phyloP scores from a whole-genome alignment of 352 stramenopile species.

The Halophytophthora batemanensis region DNA sequence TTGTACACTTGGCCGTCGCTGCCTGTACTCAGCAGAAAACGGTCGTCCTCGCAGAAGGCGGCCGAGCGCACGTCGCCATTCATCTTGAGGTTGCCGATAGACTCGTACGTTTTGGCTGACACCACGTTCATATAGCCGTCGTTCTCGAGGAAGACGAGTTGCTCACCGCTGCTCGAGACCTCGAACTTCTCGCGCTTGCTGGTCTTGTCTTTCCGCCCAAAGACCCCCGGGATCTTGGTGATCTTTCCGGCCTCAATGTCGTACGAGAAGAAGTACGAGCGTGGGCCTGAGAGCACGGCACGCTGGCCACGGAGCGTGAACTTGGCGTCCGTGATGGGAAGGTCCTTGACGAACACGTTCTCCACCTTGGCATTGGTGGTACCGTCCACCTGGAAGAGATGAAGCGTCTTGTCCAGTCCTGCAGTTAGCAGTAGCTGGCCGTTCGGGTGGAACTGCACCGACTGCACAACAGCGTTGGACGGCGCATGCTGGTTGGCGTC shows the following conservation, averaged over 20 bases:
- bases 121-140: conserved; percentile 95
- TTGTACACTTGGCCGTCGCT: conserved; percentile 96
- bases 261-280: conserved; percentile 97
- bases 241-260: conserved; percentile 92
- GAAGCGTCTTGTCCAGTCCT: conserved; percentile 91
- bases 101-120: conserved; percentile 91
- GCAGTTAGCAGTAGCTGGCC: conserved; percentile 86
- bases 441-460: conserved; percentile 89
- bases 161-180: conserved; percentile 84
- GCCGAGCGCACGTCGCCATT: conserved; percentile 91
- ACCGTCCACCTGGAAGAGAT: conserved; percentile 92
- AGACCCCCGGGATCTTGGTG: conserved; percentile 88
- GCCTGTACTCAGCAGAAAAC: conserved; percentile 92
- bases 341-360: conserved; percentile 87
- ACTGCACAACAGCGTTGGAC: conserved; percentile 82
- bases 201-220: conserved; percentile 84
- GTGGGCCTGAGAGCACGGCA: conserved; percentile 90
- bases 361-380: conserved; percentile 87
- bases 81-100: conserved; percentile 95
- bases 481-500: conserved; percentile 90
- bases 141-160: conserved; percentile 93
- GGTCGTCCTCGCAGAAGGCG: conserved; percentile 91
- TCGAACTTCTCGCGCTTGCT: conserved; percentile 88
- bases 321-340: conserved; percentile 86
- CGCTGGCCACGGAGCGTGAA: conserved; percentile 79